phyloP scores from a whole-genome alignment of 2,329 filamentous ascomycete genomes.

The Fusarium abutilonis region DNA sequence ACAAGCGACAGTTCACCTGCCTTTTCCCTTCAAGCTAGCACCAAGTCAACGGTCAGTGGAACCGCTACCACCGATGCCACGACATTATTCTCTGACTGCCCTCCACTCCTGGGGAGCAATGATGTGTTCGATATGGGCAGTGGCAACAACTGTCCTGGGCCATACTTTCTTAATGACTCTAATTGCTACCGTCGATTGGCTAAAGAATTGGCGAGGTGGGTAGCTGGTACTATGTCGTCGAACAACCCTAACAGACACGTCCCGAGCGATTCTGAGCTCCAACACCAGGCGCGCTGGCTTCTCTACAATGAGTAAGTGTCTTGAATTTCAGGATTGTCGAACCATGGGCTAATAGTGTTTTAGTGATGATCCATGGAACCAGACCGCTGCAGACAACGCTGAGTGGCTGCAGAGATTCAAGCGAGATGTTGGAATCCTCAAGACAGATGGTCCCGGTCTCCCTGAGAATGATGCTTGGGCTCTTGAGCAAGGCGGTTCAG shows the following conservation, averaged over 20 bases:
- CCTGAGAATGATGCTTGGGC: slow-evolving; percentile 56
- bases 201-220: slow-evolving; percentile 63
- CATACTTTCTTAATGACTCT: slow-evolving; percentile 66
- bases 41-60: slow-evolving; percentile 23
- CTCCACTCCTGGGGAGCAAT: slow-evolving; percentile 14
- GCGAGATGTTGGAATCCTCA: slow-evolving; percentile 63
- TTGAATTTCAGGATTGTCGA: neutral
- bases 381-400: slow-evolving; percentile 70
- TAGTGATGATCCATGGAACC: slow-evolving; percentile 72
- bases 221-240: slow-evolving; percentile 62
- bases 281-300: slow-evolving; percentile 71
- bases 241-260: slow-evolving; percentile 69
- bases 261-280: slow-evolving; percentile 70
- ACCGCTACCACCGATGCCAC: slow-evolving; percentile 33
- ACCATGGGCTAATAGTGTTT: slow-evolving; percentile 31
- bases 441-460: slow-evolving; percentile 62
- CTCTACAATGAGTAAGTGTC: slow-evolving; percentile 67
- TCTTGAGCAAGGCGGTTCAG: slow-evolving; percentile 60
- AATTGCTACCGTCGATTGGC: slow-evolving; percentile 69
- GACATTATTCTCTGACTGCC: slow-evolving; percentile 24
- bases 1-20: slow-evolving; percentile 39
- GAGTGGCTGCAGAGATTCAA: slow-evolving; percentile 73
- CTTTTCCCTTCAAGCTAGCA: slow-evolving; percentile 39
- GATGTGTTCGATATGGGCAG: slow-evolving; percentile 7
- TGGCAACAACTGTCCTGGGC: slow-evolving; percentile 32